phyloP scores from a whole-genome alignment of 768 basidiomycete genomes.

The Lyophyllum semitale region DNA sequence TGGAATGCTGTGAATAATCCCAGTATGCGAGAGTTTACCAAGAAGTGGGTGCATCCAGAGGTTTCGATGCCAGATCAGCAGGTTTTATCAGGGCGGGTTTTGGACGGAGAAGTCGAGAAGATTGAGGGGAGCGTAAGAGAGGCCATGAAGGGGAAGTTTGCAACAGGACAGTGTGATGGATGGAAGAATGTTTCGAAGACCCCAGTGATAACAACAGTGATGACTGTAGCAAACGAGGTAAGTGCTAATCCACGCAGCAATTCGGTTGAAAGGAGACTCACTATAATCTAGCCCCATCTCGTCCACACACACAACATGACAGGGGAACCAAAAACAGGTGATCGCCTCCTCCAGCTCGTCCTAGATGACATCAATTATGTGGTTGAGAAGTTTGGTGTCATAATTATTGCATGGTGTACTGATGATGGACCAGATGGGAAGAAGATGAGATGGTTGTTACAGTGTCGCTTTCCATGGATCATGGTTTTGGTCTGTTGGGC shows the following conservation, averaged over 20 bases:
- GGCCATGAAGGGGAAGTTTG: constrained; percentile 12
- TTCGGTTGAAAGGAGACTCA: neutral
- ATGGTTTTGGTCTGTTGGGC: too few relatives aligned
- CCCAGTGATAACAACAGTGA: constrained; percentile 22
- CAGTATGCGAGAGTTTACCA: constrained; percentile 18
- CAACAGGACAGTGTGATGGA: constrained; percentile 31
- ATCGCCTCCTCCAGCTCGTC: too few relatives aligned
- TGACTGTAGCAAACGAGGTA: constrained; percentile 25
- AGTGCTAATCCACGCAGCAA: neutral
- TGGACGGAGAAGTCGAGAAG: too few relatives aligned
- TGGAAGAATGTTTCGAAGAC: constrained; percentile 31
- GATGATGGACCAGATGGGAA: too few relatives aligned
- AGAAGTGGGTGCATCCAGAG: constrained; percentile 21
- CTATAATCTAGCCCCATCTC: constrained; percentile 16
- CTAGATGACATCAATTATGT: too few relatives aligned
- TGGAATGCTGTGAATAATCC: constrained; percentile 29
- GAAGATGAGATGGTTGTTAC: too few relatives aligned
- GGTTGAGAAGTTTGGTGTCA: too few relatives aligned
- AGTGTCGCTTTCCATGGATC: too few relatives aligned
- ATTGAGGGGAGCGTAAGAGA: constrained; percentile 22
- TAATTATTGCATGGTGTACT: too few relatives aligned
- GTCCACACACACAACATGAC: constrained; percentile 22
- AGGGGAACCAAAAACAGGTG: too few relatives aligned
- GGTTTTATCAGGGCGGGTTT: constrained; percentile 13
- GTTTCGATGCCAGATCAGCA: constrained; percentile 12